phyloP scores from a whole-genome alignment of 1,284 basidiomycete genomes.

The Trametes versicolor region DNA sequence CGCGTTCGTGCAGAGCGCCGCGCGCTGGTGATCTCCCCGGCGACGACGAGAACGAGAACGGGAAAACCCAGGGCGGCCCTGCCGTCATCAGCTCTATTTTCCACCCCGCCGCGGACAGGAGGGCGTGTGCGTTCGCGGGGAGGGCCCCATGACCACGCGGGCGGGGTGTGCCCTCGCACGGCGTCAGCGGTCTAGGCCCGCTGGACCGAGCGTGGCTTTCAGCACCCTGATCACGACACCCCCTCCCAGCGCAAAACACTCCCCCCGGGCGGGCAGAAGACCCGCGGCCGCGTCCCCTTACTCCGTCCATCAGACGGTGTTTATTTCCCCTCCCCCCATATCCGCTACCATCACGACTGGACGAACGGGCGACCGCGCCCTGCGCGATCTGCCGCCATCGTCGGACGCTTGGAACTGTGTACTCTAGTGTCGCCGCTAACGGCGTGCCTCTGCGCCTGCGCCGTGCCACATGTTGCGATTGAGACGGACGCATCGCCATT shows the following conservation, averaged over 20 bases:
- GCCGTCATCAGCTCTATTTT: slow-evolving; percentile 21
- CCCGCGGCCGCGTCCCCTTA: no score
- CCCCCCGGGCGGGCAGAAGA: slow-evolving; percentile 3
- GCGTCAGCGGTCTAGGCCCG: slow-evolving; percentile 26
- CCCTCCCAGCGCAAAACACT: slow-evolving; percentile 1
- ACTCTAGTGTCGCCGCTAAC: slow-evolving; percentile 8
- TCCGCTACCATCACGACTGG: neutral
- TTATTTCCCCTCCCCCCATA: neutral
- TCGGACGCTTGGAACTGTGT: slow-evolving; percentile 7
- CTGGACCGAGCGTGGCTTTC: neutral
- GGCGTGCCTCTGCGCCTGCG: neutral
- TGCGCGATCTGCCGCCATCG: neutral
- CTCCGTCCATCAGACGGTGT: neutral
- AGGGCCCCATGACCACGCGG: slow-evolving; percentile 20
- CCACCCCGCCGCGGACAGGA: neutral
- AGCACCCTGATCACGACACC: slow-evolving; percentile 15
- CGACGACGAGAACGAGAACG: slow-evolving; percentile 3
- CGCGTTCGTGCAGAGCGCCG: slow-evolving; percentile 27
- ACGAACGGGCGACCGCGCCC: neutral
- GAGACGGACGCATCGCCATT: neutral
- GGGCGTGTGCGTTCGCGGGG: slow-evolving; percentile 3
- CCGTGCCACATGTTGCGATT: neutral
- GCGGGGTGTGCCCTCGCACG: slow-evolving; percentile 8
- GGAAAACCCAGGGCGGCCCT: slow-evolving; percentile 25
- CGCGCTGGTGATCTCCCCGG: slow-evolving; percentile 28